Evolutionary conservation across 441 rosid species (phyloP), one percentile per base, ranked within the genome.

Genomic region (Capsella rubella): DNA sequence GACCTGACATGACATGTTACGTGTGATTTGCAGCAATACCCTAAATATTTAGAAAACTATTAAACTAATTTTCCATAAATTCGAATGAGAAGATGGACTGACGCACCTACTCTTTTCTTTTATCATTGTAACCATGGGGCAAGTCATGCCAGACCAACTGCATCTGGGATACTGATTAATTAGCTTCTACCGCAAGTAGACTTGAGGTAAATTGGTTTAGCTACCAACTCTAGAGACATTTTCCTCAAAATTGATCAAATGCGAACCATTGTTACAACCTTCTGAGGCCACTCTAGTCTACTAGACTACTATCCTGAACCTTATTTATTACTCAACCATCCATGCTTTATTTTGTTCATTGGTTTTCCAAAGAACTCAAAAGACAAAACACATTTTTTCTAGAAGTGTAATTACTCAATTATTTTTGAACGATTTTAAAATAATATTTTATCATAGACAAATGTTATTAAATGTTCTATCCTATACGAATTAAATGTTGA

Each of bases 21-120:
- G 18, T 29, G 31, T 29, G 21, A 54, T 29, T 53, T 53, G 58
- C 54, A 29, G 40, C 29, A 63, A 45, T 10, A 16, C 29, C 67
- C 28, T 28, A 9, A 62, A 45, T 53, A 8, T 3, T 37, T 21
- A 21, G 25, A 21, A 21, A 21, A 21, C 25, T 21, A 2, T 21
- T 21, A 21, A 21, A 21, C 25, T 21, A 21, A 21, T 21, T 21
- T 21, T 21, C 25, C 25, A 21, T 21, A 21, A 21, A 21, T 21
- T 21, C 25, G 25, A 21, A 21, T 21, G 25, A 21, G 25, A 21
- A 21, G 25, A 21, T 21, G 2, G 25, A 21, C 25, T 21, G 25
- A 21, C 25, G 25, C 25, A 21, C 25, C 25, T 21, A 21, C 25
- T 21, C 25, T 21, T 21, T 21, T 21, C 25, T 21, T 21, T 21